Percentiles rank a stretch among this genome's conserved stretches.
Conservation (phyloP, 495 filamentous ascomycete genomes). For the Neurospora pannonica region DNA sequence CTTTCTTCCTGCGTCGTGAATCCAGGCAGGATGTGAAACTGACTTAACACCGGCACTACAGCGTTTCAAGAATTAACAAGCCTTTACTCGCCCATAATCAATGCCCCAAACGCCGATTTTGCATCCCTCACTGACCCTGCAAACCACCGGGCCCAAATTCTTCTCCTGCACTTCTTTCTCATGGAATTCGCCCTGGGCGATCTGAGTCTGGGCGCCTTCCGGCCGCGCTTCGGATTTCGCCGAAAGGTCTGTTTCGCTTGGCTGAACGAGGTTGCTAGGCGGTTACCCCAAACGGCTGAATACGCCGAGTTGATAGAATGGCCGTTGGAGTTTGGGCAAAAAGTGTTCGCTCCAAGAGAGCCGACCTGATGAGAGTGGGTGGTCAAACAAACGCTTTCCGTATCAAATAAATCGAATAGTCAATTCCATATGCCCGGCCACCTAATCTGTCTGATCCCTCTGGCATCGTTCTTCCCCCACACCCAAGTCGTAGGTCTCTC, state of each 20-base stretch:
- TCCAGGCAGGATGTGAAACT: background rate
- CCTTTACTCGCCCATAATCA: constrained; percentile 10
- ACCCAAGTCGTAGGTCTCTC: background rate
- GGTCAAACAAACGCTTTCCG: background rate
- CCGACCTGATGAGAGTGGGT: background rate
- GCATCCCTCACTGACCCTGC: constrained; percentile 31
- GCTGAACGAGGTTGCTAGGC: constrained; percentile 7
- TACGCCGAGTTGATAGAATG: constrained; percentile 15
- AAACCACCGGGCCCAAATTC: constrained; percentile 33
- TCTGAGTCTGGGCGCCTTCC: constrained; percentile 4
- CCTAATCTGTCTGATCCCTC: too few relatives aligned
- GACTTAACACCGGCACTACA: background rate
- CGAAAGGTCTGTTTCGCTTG: constrained; percentile 10
- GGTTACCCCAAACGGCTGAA: constrained; percentile 4
- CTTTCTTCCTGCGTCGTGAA: background rate
- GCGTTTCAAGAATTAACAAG: constrained; percentile 15
- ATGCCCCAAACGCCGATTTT: constrained; percentile 31
- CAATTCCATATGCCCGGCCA: too few relatives aligned
- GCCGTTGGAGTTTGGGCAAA: constrained; percentile 9
- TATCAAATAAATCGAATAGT: too few relatives aligned
- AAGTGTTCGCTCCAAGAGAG: background rate
- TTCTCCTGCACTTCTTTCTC: constrained; percentile 41
- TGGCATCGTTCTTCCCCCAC: too few relatives aligned
- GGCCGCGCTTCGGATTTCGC: constrained; percentile 11
- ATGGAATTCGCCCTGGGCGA: constrained; percentile 21